Evolutionary conservation across 2,329 filamentous ascomycete species (phyloP).

Genomic region (Ceratocystis lukuohia): DNA sequence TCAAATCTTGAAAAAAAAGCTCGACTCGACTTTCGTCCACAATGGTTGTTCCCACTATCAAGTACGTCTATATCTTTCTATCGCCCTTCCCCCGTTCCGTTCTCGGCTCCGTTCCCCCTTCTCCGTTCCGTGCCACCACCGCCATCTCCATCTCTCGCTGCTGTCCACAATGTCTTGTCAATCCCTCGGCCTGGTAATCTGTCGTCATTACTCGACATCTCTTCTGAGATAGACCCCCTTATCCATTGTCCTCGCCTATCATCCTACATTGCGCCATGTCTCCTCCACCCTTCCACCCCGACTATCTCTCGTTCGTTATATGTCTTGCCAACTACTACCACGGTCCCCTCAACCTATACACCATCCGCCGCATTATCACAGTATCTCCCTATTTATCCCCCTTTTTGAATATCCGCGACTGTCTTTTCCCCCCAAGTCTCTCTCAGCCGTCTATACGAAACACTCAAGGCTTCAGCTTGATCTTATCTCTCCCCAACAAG

Average conservation of each 20-base stretch:
- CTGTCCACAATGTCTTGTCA: not conserved
- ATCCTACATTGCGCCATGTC: not conserved
- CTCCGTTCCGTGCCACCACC: not conserved
- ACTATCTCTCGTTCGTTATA: not conserved
- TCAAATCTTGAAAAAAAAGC: not conserved
- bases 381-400: not conserved
- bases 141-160: not conserved
- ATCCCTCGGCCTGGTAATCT: not conserved
- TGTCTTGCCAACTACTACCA: not conserved
- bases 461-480: not conserved
- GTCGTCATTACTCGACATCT: not conserved
- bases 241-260: not conserved
- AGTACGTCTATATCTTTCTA: constrained; percentile 32
- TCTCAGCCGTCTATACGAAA: not conserved
- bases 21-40: constrained; percentile 24
- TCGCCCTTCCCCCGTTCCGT: not conserved
- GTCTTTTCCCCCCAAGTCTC: not conserved
- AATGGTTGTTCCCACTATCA: constrained; percentile 52
- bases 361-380: not conserved
- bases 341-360: not conserved
- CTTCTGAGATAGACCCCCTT: not conserved
- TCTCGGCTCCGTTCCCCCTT: not conserved
- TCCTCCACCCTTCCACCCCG: not conserved
- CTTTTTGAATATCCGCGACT: not conserved
- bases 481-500: not conserved